Evolutionary conservation across 2,329 filamentous ascomycete genomes (phyloP).

Genomic region (Amauroascus verrucosus): DNA sequence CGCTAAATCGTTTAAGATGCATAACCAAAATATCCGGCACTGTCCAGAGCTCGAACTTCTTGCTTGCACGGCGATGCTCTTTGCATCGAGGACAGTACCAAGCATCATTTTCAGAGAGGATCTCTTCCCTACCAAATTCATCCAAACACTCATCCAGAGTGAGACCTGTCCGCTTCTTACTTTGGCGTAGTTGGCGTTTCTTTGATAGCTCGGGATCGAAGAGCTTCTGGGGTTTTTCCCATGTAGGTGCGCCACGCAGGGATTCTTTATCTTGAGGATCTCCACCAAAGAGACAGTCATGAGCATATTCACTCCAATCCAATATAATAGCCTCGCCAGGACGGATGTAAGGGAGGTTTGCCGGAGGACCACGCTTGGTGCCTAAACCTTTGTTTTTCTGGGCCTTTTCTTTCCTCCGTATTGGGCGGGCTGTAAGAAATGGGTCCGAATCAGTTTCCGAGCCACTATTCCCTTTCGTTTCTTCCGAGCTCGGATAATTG

Average conservation of each 20-base stretch:
- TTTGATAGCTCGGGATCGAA: constrained; percentile 54
- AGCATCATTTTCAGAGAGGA: constrained; percentile 86
- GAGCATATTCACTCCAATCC: constrained; percentile 67
- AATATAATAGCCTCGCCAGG: constrained; percentile 77
- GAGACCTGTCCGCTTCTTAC: constrained; percentile 64
- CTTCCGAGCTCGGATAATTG: constrained; percentile 17
- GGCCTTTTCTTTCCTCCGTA: constrained; percentile 7
- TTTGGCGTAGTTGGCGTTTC: constrained; percentile 52
- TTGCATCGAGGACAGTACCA: constrained; percentile 98
- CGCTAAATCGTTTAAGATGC: constrained; percentile 92
- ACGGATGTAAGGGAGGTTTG: constrained; percentile 51
- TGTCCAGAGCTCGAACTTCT: constrained; percentile 96
- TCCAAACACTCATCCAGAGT: constrained; percentile 82
- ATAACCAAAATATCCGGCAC: constrained; percentile 89
- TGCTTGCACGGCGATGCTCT: constrained; percentile 80
- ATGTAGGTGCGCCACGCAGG: constrained; percentile 52
- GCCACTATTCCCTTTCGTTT: constrained; percentile 21
- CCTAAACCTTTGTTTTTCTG: constrained; percentile 28
- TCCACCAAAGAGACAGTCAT: constrained; percentile 56
- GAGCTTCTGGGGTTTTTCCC: constrained; percentile 43
- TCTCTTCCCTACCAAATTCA: constrained; percentile 88
- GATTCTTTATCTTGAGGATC: constrained; percentile 38
- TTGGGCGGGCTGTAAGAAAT: constrained; percentile 12
- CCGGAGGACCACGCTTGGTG: constrained; percentile 25
- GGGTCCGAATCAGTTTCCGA: constrained; percentile 27